Base-by-base conservation (phyloP, 176 grass and related monocot species). In the Luzula sylvatica region DNA sequence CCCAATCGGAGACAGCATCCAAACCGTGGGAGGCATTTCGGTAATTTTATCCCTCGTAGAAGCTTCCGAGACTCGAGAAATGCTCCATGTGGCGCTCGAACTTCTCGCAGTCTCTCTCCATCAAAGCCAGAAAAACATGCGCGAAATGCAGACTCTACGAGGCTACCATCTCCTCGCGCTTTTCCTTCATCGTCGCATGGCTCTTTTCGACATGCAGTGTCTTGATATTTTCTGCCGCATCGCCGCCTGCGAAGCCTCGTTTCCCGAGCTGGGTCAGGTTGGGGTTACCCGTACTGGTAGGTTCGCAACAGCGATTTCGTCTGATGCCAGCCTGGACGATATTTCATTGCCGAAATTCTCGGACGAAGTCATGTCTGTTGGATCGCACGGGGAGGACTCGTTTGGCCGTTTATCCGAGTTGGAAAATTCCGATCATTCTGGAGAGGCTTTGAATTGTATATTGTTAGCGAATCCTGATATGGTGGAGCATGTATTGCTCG, bases 191-290 rank as follows among this genome's bases (percentile, higher is more conserved):
- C 74, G 77, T 44, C 74, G 82, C 50, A 92, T 98, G 93, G 79
- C 78, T 55, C 44, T 98, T 38, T 98, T 98, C 11, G 93, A 98
- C 67, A 87, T 98, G 93, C 93, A 98, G 43, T 83, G 78, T 32
- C 93, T 98, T 61, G 93, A 98, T 55, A 98, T 98, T 38, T 98
- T 98, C 66, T 98, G 90, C 38, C 93, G 69, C n/a, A 98, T 98
- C n/a, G 93, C 93, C 52, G 93, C 93, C 38, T 98, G 93, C 66
- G 93, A 87, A 61, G 93, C 93, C 46, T 98, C 86, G 11, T 98
- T 98, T 74, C 75, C 82, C 7, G 93, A 92, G 72, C 93, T 78
- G 53, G 81, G 78, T 42, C 86, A 83, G 65, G 62, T 72, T 55
- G 74, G 67, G 72, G 72, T 86, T 55, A 87, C 75, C 49, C 75